Conservation (phyloP, 192 early-diverging fungal species). For the Lobosporangium transversale region DNA sequence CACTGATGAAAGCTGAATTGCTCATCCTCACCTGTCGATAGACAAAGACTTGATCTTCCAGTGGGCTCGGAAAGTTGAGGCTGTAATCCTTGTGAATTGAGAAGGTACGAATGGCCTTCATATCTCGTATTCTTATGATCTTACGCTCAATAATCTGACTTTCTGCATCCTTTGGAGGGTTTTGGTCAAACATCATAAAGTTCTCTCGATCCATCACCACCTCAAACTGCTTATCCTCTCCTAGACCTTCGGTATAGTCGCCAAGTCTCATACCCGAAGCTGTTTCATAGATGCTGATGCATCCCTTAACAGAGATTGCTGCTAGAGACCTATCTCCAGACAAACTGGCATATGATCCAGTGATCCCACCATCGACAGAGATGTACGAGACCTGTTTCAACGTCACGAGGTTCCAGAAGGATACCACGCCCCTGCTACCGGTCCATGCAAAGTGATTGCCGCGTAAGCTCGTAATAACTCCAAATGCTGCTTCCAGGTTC, state of each 20-base stretch:
- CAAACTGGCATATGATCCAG: not conserved
- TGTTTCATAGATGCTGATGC: not conserved
- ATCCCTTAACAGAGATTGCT: not conserved
- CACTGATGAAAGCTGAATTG: not conserved
- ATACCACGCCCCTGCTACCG: not conserved
- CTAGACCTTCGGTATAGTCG: not conserved
- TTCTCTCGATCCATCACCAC: not conserved
- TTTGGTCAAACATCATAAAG: not conserved
- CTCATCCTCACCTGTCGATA: not conserved
- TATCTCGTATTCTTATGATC: not conserved
- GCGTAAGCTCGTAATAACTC: not conserved
- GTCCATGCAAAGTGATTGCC: conserved; percentile 13
- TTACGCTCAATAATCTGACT: not conserved
- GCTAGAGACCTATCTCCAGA: conserved; percentile 4
- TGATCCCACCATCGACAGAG: not conserved
- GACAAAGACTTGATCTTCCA: not conserved
- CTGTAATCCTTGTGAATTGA: not conserved
- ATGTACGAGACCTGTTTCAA: not conserved
- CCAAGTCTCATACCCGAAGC: not conserved
- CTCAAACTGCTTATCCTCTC: not conserved
- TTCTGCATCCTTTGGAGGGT: not conserved
- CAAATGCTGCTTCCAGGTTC: not conserved
- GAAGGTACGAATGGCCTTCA: not conserved
- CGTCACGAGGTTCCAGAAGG: conserved; percentile 3
- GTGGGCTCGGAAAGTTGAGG: not conserved